These are phyloP conservation scores for Mortierella sp. DNA, from an alignment of 371 early-diverging fungal species.

Conservation along the genomic window DNA sequence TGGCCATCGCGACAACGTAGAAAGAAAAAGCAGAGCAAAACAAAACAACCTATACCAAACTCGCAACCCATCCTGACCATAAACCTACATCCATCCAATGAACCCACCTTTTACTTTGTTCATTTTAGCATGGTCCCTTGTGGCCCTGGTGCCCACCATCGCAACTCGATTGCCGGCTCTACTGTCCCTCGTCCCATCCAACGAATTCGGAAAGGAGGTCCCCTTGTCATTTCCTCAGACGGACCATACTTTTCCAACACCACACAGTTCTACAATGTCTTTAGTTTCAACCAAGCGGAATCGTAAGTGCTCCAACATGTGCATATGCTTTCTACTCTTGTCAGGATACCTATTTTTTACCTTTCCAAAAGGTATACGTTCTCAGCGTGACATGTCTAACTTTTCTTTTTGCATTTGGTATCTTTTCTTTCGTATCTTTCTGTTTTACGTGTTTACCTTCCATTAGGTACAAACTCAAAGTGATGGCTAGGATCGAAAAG, in stretches of 20 bases:
- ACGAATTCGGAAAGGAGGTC: constrained; percentile 42
- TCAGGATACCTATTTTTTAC: neutral
- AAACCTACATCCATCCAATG: neutral
- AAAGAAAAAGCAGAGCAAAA: neutral
- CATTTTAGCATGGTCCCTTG: constrained; percentile 14
- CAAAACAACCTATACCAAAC: neutral
- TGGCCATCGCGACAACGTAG: neutral
- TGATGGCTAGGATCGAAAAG: constrained; percentile 75
- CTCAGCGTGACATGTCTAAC: neutral
- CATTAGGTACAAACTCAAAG: constrained; percentile 58
- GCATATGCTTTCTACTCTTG: neutral
- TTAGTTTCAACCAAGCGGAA: constrained; percentile 70
- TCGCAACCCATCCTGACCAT: neutral
- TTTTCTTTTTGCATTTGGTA: neutral
- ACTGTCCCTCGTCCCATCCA: constrained; percentile 27
- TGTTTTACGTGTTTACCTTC: neutral
- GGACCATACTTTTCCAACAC: constrained; percentile 78
- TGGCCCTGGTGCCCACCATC: constrained; percentile 43
- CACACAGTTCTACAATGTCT: constrained; percentile 73
- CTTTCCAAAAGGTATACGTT: neutral
- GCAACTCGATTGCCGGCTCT: constrained; percentile 53
- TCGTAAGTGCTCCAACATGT: constrained; percentile 59
- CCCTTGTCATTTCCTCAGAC: constrained; percentile 42
- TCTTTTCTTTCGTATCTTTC: neutral
- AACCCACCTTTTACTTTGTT: neutral